phyloP scores from a whole-genome alignment of 2,329 filamentous ascomycete species.

The Pseudofabraea citricarpa region DNA sequence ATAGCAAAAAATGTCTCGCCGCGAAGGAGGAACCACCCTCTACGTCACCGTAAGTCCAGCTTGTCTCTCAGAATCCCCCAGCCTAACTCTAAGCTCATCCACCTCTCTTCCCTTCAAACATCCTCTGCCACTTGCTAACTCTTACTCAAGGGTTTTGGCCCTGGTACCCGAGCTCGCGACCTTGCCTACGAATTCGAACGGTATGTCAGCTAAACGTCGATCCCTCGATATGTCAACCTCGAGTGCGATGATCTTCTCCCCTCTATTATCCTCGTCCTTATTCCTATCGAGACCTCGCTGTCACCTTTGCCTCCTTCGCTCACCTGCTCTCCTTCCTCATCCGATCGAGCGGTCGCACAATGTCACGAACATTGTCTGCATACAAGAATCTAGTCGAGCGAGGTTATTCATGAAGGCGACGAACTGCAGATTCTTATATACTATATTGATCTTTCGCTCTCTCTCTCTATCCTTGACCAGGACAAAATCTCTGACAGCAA shows the following conservation, averaged over 20 bases:
- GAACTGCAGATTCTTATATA: slow-evolving; percentile 20
- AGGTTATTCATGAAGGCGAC: slow-evolving; percentile 16
- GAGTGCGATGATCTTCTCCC: slow-evolving; percentile 33
- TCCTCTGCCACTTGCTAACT: not conserved
- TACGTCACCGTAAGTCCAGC: slow-evolving; percentile 67
- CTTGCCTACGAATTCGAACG: slow-evolving; percentile 99
- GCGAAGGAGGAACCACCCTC: slow-evolving; percentile 73
- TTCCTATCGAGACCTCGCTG: slow-evolving; percentile 37
- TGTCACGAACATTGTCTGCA: slow-evolving; percentile 25
- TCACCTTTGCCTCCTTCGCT: slow-evolving; percentile 35
- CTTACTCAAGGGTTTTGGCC: slow-evolving; percentile 71
- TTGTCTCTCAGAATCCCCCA: slow-evolving; percentile 9
- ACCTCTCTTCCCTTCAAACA: slow-evolving; percentile 9
- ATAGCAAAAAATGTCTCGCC: slow-evolving; percentile 67
- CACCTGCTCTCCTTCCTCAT: slow-evolving; percentile 30
- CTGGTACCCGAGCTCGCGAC: slow-evolving; percentile 96
- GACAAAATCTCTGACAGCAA: slow-evolving; percentile 19
- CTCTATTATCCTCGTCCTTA: slow-evolving; percentile 24
- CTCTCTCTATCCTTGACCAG: slow-evolving; percentile 17
- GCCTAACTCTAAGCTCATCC: slow-evolving; percentile 15
- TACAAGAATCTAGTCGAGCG: too few species aligned
- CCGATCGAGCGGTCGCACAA: slow-evolving; percentile 34
- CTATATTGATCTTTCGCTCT: slow-evolving; percentile 20
- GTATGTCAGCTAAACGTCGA: slow-evolving; percentile 69
- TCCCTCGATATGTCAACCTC: slow-evolving; percentile 36